A percentile compares a stretch with the other conserved stretches of the same genome.
phyloP scores from a whole-genome alignment of 208 protist genomes.

The Trypanosoma scelopori region DNA sequence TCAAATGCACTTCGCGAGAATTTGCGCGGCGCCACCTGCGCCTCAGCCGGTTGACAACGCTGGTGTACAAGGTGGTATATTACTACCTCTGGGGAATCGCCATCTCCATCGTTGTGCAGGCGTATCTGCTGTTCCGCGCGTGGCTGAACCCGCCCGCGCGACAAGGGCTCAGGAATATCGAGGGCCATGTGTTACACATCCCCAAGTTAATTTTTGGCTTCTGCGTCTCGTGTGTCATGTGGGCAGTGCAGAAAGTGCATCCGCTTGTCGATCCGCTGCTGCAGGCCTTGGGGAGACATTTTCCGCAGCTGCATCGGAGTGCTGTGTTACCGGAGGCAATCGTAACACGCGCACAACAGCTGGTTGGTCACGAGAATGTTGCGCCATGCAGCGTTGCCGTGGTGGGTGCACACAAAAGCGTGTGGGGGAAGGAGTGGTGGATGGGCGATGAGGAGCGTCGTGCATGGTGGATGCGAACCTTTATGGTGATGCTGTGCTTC shows the following conservation, averaged over 20 bases:
- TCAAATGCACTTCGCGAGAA: slow-evolving; percentile 79
- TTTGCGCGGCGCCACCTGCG: slow-evolving; percentile 76
- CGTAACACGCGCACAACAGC: slow-evolving; percentile 48
- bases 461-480: slow-evolving; percentile 61
- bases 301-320: slow-evolving; percentile 75
- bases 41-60: slow-evolving; percentile 51
- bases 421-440: slow-evolving; percentile 29
- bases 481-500: slow-evolving; percentile 61
- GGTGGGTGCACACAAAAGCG: slow-evolving; percentile 36
- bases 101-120: slow-evolving; percentile 72
- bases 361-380: slow-evolving; percentile 44
- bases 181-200: slow-evolving; percentile 81
- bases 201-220: slow-evolving; percentile 74
- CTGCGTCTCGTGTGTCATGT: slow-evolving; percentile 54
- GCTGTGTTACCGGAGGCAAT: slow-evolving; percentile 63
- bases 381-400: slow-evolving; percentile 25
- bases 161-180: slow-evolving; percentile 72
- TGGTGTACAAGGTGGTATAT: slow-evolving; percentile 77
- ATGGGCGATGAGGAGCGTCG: slow-evolving; percentile 45
- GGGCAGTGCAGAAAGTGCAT: slow-evolving; percentile 50
- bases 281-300: slow-evolving; percentile 38
- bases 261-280: slow-evolving; percentile 69
- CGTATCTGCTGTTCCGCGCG: slow-evolving; percentile 77
- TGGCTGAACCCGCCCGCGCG: slow-evolving; percentile 87
- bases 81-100: slow-evolving; percentile 84